These are phyloP conservation scores for Fusarium euwallaceae DNA, from an alignment of 2,329 filamentous ascomycete genomes.

Conservation along the genomic window DNA sequence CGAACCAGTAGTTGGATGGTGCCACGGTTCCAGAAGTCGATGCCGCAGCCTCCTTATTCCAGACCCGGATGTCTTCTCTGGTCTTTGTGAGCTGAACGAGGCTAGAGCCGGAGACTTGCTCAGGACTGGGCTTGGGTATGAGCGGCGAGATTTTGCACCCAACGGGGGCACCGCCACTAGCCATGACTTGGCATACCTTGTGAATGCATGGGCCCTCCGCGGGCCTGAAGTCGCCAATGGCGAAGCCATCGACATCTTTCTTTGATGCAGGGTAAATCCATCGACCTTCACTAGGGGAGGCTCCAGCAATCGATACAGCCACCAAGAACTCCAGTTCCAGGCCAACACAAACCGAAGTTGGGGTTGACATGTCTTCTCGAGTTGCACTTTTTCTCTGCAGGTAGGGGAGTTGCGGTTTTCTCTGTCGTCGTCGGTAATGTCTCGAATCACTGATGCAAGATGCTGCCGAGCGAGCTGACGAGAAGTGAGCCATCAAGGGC, in stretches of 20 bases:
- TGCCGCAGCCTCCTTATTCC: constrained; percentile 25
- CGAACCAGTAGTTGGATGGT: constrained; percentile 37
- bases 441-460: constrained; percentile 7
- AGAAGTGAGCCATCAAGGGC: constrained; percentile 18
- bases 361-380: constrained; percentile 10
- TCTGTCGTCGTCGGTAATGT: constrained; percentile 14
- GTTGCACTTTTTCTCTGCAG: not conserved
- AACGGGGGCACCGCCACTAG: constrained; percentile 32
- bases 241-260: constrained; percentile 19
- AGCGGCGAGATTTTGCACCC: constrained; percentile 29
- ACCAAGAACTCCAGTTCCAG: constrained; percentile 48
- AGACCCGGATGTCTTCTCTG: constrained; percentile 34
- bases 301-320: constrained; percentile 25
- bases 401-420: constrained; percentile 7
- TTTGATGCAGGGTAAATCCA: constrained; percentile 29
- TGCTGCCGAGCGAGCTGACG: constrained; percentile 24
- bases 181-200: constrained; percentile 42
- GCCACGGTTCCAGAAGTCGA: not conserved
- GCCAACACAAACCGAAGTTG: constrained; percentile 36
- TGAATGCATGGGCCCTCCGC: constrained; percentile 22
- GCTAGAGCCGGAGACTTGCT: constrained; percentile 12
- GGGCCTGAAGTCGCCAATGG: constrained; percentile 26
- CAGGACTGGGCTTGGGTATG: constrained; percentile 14
- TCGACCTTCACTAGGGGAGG: constrained; percentile 11
- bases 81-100: constrained; percentile 24